These are phyloP conservation scores for Phyllosticta citribraziliensis DNA, from an alignment of 2,329 filamentous ascomycete genomes.

Conservation along the genomic window DNA sequence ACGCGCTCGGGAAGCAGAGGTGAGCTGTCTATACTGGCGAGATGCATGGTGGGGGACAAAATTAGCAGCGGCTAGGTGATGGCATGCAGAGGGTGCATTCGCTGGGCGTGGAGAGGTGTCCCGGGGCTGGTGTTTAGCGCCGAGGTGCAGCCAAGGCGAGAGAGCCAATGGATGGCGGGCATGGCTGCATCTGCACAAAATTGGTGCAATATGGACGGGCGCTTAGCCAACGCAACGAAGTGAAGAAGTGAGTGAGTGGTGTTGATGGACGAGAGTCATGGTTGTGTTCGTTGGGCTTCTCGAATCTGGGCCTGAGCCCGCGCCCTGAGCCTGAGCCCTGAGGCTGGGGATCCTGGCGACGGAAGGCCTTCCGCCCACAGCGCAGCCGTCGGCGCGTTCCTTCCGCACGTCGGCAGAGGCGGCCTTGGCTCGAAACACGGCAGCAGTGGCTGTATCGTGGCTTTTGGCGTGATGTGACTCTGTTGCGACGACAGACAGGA, in stretches of 20 bases:
- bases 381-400: neutral
- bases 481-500: neutral
- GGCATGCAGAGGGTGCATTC: neutral
- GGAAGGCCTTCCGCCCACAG: neutral
- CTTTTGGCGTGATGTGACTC: neutral
- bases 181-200: neutral
- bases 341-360: neutral
- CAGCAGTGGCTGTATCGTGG: neutral
- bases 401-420: neutral
- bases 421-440: neutral
- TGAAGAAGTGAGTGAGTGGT: neutral
- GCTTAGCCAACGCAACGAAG: neutral
- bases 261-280: neutral
- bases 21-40: neutral
- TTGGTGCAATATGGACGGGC: neutral
- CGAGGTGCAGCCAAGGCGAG: neutral
- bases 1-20: slow-evolving; percentile 1
- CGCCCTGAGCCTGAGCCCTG: neutral
- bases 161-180: neutral
- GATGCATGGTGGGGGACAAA: neutral
- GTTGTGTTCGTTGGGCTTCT: no score
- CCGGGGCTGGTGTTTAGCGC: slow-evolving; percentile 3
- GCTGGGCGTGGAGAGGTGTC: neutral
- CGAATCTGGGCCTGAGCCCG: neutral
- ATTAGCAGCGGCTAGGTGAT: neutral